Evolutionary conservation across 495 filamentous ascomycete genomes (phyloP), one percentile per base, ranked within the genome.

Genomic region (Podospora bellae-mahoneyi): DNA sequence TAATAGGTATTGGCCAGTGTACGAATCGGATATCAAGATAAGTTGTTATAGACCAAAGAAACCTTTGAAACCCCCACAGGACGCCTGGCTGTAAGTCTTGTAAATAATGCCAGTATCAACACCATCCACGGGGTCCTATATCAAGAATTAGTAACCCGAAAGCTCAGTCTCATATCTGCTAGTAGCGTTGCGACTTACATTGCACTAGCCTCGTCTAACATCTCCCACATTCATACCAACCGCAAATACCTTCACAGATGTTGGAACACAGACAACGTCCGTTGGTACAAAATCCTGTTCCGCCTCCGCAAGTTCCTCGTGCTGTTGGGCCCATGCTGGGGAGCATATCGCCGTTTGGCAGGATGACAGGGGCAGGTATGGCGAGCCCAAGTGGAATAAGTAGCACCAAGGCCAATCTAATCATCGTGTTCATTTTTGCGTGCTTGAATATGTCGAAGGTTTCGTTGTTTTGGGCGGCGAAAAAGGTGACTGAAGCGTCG

Each of bases 161-260:
- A 58, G 54, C 15, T 57, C 5, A 58, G 55, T 58, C 18, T 23
- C 18, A 19, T 15, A 13, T 32, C 30, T 32, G 30, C 30, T 6
- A 23, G 1, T 2, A 23, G 30, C 7, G 0, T 32, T 32, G 30
- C 0, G 30, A 28, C 54, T 66, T 23, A 26, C 19, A 1, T 23
- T 23, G 23, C 23, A 23, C 44, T 4, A 32, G 30, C 55, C 48
- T 58, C 18, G 4, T 23, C 27, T 39, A 70, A 64, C 68, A 70
- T 16, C 28, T 9, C 53, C 68, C 68, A 26, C 68, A 70, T 20
- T 64, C 60, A 64, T 67, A 64, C 68, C 68, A 70, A 3, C 44
- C 9, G 54, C 68, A 70, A 20, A 70, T 55, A 0, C 68, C 65
- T 44, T 67, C 65, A 26, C 65, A 67, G 23, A 57, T 67, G 4